Evolutionary conservation across 116 monocot genomes (phyloP).

Genomic region (Phalaenopsis hybrid): DNA sequence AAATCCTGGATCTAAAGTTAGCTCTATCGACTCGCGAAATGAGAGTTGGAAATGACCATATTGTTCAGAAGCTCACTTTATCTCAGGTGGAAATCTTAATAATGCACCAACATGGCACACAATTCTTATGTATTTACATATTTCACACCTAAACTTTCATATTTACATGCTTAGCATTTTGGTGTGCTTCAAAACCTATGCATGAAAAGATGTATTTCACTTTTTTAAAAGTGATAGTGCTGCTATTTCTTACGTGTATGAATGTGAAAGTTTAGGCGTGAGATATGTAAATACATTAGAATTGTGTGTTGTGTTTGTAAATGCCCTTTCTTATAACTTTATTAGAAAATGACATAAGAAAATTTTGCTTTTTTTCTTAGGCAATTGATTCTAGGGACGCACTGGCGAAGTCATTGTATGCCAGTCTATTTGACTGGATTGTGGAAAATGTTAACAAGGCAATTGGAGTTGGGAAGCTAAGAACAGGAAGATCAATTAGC

Average conservation of each 20-base stretch:
- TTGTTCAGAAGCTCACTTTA: conserved; percentile 46
- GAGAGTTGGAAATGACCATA: conserved; percentile 40
- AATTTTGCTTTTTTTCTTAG: conserved; percentile 11
- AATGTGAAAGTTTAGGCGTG: background rate
- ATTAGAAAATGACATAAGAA: conserved; percentile 2
- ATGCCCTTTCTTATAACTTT: background rate
- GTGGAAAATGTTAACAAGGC: conserved; percentile 49
- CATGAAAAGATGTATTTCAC: too few relatives aligned
- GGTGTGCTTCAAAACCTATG: too few relatives aligned
- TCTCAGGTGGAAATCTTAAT: conserved; percentile 14
- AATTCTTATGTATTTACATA: conserved; percentile 6
- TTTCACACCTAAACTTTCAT: too few relatives aligned
- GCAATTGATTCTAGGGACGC: conserved; percentile 52
- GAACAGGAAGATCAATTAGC: conserved; percentile 46
- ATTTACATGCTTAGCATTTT: too few relatives aligned
- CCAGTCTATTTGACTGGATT: conserved; percentile 44
- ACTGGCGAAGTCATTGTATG: conserved; percentile 46
- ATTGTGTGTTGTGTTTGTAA: too few relatives aligned
- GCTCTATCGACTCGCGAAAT: conserved; percentile 44
- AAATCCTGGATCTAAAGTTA: conserved; percentile 25
- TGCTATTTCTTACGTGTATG: too few relatives aligned
- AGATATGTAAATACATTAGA: background rate
- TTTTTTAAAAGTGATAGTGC: too few relatives aligned
- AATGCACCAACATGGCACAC: background rate
- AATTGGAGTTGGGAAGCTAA: conserved; percentile 32